Percentiles rank a stretch among this genome's conserved stretches.
phyloP scores from a whole-genome alignment of 2,329 filamentous ascomycete genomes.

The Metarhizium album region DNA sequence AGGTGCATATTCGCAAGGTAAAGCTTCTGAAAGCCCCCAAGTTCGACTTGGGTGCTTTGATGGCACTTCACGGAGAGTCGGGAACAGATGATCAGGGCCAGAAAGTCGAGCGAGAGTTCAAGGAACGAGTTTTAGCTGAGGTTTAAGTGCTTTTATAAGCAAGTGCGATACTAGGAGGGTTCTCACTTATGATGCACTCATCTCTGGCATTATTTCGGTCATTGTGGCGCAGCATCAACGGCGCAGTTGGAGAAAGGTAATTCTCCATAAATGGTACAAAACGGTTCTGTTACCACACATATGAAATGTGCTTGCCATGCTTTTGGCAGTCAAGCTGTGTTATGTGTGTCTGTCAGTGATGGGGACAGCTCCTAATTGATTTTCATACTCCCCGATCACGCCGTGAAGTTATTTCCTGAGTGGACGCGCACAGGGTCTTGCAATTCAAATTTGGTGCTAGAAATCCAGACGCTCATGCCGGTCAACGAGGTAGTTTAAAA shows the following conservation, averaged over 20 bases:
- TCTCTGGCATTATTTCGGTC: slow-evolving; percentile 31
- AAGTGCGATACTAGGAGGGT: slow-evolving; percentile 20
- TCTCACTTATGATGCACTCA: slow-evolving; percentile 22
- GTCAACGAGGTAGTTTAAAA: too few relatives aligned
- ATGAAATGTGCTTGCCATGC: slow-evolving; percentile 2
- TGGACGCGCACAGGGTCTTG: too few relatives aligned
- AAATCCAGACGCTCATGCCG: too few relatives aligned
- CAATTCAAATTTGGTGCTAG: too few relatives aligned
- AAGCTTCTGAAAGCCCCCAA: slow-evolving; percentile 98
- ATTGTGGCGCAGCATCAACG: slow-evolving; percentile 34
- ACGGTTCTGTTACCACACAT: slow-evolving; percentile 16
- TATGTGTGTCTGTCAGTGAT: neutral
- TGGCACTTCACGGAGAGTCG: slow-evolving; percentile 96
- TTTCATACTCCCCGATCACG: too few relatives aligned
- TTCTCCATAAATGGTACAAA: slow-evolving; percentile 25
- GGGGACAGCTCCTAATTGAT: neutral
- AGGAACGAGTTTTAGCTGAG: slow-evolving; percentile 88
- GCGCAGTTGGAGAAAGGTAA: slow-evolving; percentile 29
- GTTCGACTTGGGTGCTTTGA: slow-evolving; percentile 94
- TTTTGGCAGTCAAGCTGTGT: neutral
- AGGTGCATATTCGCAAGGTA: slow-evolving; percentile 99
- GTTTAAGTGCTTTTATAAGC: slow-evolving; percentile 54
- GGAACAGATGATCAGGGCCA: slow-evolving; percentile 91
- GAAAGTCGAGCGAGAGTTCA: slow-evolving; percentile 99
- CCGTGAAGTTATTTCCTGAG: too few relatives aligned